Base-by-base conservation (phyloP, 2,329 filamentous ascomycete genomes). In the Aspergillus viridinutans region DNA sequence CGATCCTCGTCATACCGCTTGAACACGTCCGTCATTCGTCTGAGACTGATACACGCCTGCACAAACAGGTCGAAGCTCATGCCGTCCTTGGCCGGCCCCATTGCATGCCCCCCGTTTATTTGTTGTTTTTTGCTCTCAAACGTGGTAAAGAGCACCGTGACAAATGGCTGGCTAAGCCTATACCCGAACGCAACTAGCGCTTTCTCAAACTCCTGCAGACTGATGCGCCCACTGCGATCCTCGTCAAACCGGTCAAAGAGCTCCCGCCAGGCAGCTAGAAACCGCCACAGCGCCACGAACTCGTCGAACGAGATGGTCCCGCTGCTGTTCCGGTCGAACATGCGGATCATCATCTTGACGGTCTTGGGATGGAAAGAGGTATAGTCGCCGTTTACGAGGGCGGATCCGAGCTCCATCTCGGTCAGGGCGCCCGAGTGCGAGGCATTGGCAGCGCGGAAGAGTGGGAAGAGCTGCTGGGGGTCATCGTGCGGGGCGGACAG, bases 21-120 rank as follows among this genome's bases (percentile, higher is more conserved):
- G 74, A 99, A 99, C 28, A 96, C 92, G 74, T 99, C 94, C 58
- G 94, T 99, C 93, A 99, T 97, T 66, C 94, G 85, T 83, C 97
- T 97, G 68, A 99, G 81, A 67, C 87, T 92, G 71, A 99, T 97
- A 75, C 94, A 97, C 53, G 91, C 91, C 81, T 99, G 94, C 59
- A 99, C 94, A 69, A 99, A 99, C 52, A 99, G 77, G 77, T 99
- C 94, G 70, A 99, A 99, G 76, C 88, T 90, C 84, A 92, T 90
- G 40, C 87, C 87, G 69, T 85, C 81, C 54, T 70, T 67, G 29
- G 53, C 61, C 25, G 65, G 61, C 17, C 60, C 65, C 43, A 62
- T 64, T 7, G 64, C 54, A 51, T 62, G 59, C 66, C 74, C 43
- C 43, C 43, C 64, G 78, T 72, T 64, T 69, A 74, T 67, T 69